Percentiles rank a stretch among this genome's conserved stretches.
Evolutionary conservation across 1,139 yeast species (phyloP).

Genomic region (Debaryomyces fabryi): DNA sequence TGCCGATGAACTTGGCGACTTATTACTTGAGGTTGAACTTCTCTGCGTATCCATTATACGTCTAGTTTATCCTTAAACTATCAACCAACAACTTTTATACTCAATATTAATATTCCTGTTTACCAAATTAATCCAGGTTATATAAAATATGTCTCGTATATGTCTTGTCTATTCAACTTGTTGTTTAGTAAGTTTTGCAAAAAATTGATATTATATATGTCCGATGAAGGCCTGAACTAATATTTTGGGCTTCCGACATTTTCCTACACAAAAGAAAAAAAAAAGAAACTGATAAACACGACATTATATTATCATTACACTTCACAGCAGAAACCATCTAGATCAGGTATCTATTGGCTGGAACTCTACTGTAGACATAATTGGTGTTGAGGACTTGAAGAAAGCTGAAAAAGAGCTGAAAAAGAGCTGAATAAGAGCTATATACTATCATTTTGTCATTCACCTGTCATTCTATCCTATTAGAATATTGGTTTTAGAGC

Average conservation of each 20-base stretch:
- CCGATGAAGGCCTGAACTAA: neutral
- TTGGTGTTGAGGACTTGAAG: neutral
- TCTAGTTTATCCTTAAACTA: neutral
- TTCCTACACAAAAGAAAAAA: conserved; percentile 1
- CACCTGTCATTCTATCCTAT: neutral
- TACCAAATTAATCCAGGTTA: neutral
- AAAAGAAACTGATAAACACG: conserved; percentile 7
- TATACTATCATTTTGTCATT: neutral
- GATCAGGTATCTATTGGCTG: neutral
- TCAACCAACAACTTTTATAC: neutral
- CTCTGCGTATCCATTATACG: conserved; percentile 6
- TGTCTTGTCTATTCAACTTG: neutral
- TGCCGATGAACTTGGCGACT: conserved; percentile 2
- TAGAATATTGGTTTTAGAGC: neutral
- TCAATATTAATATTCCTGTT: neutral
- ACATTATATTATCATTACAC: conserved; percentile 1
- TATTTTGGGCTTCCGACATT: conserved; percentile 7
- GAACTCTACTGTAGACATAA: neutral
- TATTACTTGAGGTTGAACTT: conserved; percentile 7
- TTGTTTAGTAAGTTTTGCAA: neutral
- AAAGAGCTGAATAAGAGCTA: no score
- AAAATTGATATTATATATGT: neutral
- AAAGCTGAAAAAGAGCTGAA: no score
- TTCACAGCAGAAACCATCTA: neutral
- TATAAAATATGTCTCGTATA: neutral